These are phyloP conservation scores for Polysphondylium violaceum DNA, from an alignment of 78 protist species.

Conservation along the genomic window DNA sequence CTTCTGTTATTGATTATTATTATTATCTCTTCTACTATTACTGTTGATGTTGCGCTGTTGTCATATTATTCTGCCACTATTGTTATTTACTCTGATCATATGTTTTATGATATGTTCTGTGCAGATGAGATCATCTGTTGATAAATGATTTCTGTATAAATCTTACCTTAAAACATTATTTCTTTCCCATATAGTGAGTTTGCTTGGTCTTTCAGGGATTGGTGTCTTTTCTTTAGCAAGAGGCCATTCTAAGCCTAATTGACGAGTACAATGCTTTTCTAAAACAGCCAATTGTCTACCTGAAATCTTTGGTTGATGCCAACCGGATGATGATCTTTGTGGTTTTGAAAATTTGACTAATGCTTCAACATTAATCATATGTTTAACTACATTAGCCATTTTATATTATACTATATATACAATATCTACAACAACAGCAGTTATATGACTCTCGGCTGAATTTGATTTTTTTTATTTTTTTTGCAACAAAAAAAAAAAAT, in stretches of 20 bases:
- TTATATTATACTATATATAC: no score
- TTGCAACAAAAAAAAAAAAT: no score
- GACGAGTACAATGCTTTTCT: constrained; percentile 26
- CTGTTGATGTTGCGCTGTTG: background rate
- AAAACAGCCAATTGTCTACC: constrained; percentile 49
- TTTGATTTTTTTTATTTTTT: no score
- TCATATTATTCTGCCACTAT: no score
- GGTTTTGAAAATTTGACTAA: constrained; percentile 50
- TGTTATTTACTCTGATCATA: no score
- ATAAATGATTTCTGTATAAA: no score
- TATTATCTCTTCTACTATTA: background rate
- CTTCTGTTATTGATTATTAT: background rate
- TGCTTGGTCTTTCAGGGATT: constrained; percentile 42
- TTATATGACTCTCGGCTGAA: no score
- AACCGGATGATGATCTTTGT: constrained; percentile 22
- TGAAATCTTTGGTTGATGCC: constrained; percentile 70
- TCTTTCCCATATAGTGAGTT: constrained; percentile 43
- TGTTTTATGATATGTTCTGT: background rate
- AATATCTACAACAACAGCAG: no score
- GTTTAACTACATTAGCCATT: no score
- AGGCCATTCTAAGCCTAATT: constrained; percentile 45
- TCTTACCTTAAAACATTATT: constrained; percentile 26
- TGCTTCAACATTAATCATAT: constrained; percentile 54
- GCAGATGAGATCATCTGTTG: background rate
- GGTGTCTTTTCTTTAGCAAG: background rate